Base-by-base conservation (phyloP, 1,284 basidiomycete species). In the Athelia psychrophila region DNA sequence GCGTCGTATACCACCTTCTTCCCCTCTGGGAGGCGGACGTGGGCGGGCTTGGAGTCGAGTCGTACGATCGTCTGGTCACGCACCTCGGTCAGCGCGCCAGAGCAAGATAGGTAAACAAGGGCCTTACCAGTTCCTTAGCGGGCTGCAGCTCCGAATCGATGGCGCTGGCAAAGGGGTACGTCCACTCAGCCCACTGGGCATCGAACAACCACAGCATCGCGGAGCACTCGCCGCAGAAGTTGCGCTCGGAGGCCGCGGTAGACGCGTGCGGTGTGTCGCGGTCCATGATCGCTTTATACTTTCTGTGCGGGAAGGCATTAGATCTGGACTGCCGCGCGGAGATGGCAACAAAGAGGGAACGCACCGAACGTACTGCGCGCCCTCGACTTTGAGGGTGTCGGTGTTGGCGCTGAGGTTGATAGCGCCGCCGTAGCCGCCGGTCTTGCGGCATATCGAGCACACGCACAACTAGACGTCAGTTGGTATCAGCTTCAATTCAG, bases 381-480 rank as follows among this genome's bases (percentile, higher is more conserved):
- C 83, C 48, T 79, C 59, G 30, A 84, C 61, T 45, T 76, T 64
- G 47, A 84, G 64, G 0, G 79, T 78, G 2, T 78, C 63, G 16
- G 68, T 67, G 50, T 75, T 63, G 1, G 74, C 83, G 19, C 79
- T 76, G 24, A 84, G 75, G 54, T 84, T 84, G 60, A 84, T 73
- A 2, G 80, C 78, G 0, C 82, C 83, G 18, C 81, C 80, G 1
- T 66, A 66, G 15, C 82, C 83, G 36, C 82, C 81, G 12, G 82
- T 79, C 61, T 84, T 84, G 53, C 82, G 76, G 58, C 83, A 84
- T 55, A 85, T 83, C 30, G 81, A 83, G 58, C 82, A 84, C 10
- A 78, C 51, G 57, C 83, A 84, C 22, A 84, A 60, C 78, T 82
- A 30, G 18, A 33, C 16, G 22, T 30, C 8, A 44, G 35, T 49